Evolutionary conservation across 441 rosid genomes (phyloP).

Genomic region (Bocquillonia castaneifolia): DNA sequence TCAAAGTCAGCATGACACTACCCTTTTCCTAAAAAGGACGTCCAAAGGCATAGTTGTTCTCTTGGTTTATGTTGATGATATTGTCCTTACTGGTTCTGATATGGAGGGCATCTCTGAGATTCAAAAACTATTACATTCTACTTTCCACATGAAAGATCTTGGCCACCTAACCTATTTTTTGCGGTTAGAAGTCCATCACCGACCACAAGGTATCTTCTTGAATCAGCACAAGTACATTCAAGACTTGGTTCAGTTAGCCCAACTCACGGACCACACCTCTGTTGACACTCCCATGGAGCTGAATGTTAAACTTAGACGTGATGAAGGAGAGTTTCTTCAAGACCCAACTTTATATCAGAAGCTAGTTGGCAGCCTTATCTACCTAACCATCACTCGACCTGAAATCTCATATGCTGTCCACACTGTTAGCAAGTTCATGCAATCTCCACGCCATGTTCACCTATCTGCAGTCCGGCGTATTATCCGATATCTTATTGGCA

Average conservation of each 20-base stretch:
- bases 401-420: neutral
- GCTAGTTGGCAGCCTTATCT: neutral
- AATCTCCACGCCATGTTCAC: neutral
- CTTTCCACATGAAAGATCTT: neutral
- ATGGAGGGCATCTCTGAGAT: no score
- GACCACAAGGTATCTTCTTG: neutral
- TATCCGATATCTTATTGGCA: neutral
- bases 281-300: neutral
- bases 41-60: neutral
- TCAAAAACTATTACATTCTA: neutral
- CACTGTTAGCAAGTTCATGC: neutral
- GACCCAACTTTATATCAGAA: neutral
- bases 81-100: neutral
- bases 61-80: neutral
- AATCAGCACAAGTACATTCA: slow-evolving; percentile 10
- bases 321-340: neutral
- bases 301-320: neutral
- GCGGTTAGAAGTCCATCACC: neutral
- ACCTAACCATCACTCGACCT: neutral
- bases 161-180: slow-evolving; percentile 1
- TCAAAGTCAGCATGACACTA: neutral
- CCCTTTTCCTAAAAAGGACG: neutral
- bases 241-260: neutral
- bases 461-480: neutral
- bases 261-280: neutral